These are phyloP conservation scores for Hyaloscypha hepaticicola DNA, from an alignment of 495 filamentous ascomycete genomes.

Conservation along the genomic window DNA sequence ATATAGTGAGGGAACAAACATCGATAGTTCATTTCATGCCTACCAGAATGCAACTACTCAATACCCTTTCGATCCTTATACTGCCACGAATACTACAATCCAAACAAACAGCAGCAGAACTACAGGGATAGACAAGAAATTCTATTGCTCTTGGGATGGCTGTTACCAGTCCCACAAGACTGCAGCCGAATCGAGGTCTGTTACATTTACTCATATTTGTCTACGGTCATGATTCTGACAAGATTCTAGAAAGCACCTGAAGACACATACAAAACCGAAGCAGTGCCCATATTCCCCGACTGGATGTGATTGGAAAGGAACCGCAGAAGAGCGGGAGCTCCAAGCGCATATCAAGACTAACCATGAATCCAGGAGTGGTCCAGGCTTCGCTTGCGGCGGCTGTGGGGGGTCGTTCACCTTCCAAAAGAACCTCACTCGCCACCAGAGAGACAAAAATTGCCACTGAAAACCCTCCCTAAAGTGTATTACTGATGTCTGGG, in stretches of 20 bases:
- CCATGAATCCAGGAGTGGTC: background rate
- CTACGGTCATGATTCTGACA: background rate
- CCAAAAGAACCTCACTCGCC: constrained; percentile 1
- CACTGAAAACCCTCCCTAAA: background rate
- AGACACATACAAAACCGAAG: constrained; percentile 5
- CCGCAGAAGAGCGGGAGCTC: constrained; percentile 6
- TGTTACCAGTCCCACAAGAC: background rate
- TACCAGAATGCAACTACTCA: constrained; percentile 3
- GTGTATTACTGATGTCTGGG: background rate
- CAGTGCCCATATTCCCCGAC: background rate
- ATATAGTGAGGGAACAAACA: background rate
- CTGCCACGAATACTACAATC: background rate
- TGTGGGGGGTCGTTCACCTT: background rate
- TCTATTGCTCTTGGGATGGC: constrained; percentile 2
- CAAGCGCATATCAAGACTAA: background rate
- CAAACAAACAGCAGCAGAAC: background rate
- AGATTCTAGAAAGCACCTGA: constrained; percentile 1
- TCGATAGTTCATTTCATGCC: background rate
- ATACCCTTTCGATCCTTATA: constrained; percentile 2
- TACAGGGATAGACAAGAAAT: background rate
- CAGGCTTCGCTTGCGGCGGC: background rate
- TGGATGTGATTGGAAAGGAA: constrained; percentile 1
- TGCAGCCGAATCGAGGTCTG: background rate
- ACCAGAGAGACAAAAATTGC: background rate
- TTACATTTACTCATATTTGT: background rate